These are phyloP conservation scores for Plectosphaerella sp. DNA, from an alignment of 2,329 filamentous ascomycete species.

Conservation along the genomic window DNA sequence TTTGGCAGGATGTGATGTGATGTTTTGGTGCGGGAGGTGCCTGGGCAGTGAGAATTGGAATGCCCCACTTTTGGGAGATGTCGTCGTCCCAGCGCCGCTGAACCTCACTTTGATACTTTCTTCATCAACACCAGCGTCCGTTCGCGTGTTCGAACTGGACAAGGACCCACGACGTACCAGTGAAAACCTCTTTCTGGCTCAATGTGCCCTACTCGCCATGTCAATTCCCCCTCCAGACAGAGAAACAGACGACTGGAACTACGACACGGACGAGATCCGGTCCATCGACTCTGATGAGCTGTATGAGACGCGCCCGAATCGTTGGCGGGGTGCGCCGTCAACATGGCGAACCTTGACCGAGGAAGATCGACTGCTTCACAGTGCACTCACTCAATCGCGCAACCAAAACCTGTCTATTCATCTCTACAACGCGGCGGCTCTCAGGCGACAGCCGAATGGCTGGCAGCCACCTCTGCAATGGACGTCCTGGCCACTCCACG, in stretches of 20 bases:
- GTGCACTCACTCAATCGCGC: slow-evolving; percentile 58
- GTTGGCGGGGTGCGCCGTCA: slow-evolving; percentile 61
- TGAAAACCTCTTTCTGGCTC: too few species aligned
- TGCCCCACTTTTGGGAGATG: too few species aligned
- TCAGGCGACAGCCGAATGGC: slow-evolving; percentile 46
- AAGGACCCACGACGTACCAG: too few species aligned
- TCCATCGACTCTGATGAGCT: slow-evolving; percentile 44
- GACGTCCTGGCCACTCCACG: slow-evolving; percentile 80
- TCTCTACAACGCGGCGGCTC: slow-evolving; percentile 70
- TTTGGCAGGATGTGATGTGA: too few species aligned
- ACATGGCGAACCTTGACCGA: slow-evolving; percentile 64
- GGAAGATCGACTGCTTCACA: slow-evolving; percentile 57
- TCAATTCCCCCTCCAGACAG: too few species aligned
- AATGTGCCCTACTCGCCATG: too few species aligned
- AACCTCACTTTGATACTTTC: too few species aligned
- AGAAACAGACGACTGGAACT: slow-evolving; percentile 27
- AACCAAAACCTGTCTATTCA: slow-evolving; percentile 69
- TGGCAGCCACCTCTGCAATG: slow-evolving; percentile 59
- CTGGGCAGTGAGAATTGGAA: too few species aligned
- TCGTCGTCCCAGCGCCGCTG: too few species aligned
- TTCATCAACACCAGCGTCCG: too few species aligned
- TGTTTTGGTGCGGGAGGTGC: too few species aligned
- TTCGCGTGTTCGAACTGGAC: too few species aligned
- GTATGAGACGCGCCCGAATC: slow-evolving; percentile 57
- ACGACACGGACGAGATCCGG: slow-evolving; percentile 41